Conservation (phyloP, 352 stramenopile genomes). For the Globisporangium nagaii region DNA sequence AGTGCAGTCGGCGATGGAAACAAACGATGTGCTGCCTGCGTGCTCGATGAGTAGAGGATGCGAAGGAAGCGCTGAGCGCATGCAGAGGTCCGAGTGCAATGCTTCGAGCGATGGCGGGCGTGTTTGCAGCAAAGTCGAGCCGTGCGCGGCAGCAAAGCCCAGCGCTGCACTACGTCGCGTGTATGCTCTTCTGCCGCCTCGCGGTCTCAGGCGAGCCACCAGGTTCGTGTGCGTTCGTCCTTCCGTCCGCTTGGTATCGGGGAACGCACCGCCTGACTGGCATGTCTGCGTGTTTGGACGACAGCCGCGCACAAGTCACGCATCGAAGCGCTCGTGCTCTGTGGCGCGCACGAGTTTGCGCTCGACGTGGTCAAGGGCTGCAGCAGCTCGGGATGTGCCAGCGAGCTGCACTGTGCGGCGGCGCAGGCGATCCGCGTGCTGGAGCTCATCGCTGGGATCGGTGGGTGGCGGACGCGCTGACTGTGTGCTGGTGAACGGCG, state of each 20-base stretch:
- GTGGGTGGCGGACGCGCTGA: too few relatives aligned
- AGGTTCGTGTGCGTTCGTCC: constrained; percentile 10
- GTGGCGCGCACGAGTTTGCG: constrained; percentile 40
- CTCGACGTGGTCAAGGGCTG: constrained; percentile 29
- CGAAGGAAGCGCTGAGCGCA: constrained; percentile 37
- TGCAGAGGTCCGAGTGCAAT: background rate
- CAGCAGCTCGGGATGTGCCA: too few relatives aligned
- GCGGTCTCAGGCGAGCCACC: constrained; percentile 14
- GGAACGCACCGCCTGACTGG: too few relatives aligned
- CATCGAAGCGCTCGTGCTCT: constrained; percentile 28
- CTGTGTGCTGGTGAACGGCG: too few relatives aligned
- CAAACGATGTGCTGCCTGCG: too few relatives aligned
- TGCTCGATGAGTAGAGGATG: constrained; percentile 27
- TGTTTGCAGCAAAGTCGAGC: constrained; percentile 6
- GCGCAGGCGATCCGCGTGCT: constrained; percentile 52
- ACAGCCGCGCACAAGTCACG: constrained; percentile 21
- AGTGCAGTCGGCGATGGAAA: too few relatives aligned
- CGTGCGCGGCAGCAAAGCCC: constrained; percentile 12
- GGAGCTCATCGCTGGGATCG: constrained; percentile 38
- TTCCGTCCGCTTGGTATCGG: too few relatives aligned
- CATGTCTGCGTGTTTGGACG: background rate
- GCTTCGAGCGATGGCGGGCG: background rate
- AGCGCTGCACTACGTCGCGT: constrained; percentile 39
- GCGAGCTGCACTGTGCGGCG: constrained; percentile 13
- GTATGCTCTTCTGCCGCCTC: constrained; percentile 47